Evolutionary conservation across 176 grass and related monocot genomes (phyloP).

Genomic region (Rhynchospora breviuscula): DNA sequence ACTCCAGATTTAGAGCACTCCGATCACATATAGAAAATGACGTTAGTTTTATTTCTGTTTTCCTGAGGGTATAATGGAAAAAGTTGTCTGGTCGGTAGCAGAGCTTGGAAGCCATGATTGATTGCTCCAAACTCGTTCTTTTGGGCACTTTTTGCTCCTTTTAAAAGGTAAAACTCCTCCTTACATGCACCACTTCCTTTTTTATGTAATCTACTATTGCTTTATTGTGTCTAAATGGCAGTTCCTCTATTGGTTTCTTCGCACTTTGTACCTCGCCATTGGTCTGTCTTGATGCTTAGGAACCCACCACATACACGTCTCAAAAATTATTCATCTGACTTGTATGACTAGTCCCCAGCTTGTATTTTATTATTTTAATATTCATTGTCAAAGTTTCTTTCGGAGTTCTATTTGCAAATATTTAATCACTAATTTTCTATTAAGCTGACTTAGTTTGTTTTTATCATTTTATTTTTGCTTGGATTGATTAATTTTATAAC

Average conservation of each 20-base stretch:
- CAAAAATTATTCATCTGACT: neutral
- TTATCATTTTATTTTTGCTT: neutral
- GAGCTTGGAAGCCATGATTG: constrained; percentile 16
- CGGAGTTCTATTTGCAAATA: neutral
- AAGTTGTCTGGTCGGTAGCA: neutral
- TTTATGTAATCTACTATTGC: neutral
- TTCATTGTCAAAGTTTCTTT: neutral
- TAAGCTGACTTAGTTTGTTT: neutral
- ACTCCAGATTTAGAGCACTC: neutral
- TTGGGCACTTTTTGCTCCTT: neutral
- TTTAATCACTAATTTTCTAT: neutral
- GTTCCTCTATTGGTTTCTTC: neutral
- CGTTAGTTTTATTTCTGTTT: neutral
- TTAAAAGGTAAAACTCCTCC: neutral
- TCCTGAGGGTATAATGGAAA: neutral
- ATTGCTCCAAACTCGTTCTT: constrained; percentile 3
- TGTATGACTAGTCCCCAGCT: neutral
- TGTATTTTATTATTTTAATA: neutral
- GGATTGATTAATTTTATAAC: neutral
- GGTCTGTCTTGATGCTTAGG: neutral
- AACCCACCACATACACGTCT: neutral
- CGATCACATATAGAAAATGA: neutral
- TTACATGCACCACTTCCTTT: neutral
- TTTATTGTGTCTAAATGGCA: neutral
- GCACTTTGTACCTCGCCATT: neutral